A percentile compares a stretch with the other conserved stretches of the same genome.
Conservation (phyloP, 2,329 filamentous ascomycete species). For the Trichoderma afroharzianum region DNA sequence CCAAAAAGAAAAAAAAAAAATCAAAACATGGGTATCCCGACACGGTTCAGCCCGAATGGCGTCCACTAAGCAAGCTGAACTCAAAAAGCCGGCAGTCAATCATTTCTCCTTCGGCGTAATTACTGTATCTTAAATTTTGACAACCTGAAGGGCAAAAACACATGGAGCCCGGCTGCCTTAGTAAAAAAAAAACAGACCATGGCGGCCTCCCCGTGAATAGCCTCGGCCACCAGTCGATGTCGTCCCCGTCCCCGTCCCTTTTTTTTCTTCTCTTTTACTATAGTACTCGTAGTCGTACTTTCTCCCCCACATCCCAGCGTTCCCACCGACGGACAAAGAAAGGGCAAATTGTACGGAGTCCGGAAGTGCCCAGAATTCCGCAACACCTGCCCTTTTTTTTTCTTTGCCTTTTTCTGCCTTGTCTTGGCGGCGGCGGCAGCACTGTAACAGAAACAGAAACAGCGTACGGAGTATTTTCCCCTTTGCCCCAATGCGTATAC, state of each 20-base stretch:
- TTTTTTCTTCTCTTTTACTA: neutral
- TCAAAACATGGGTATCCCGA: slow-evolving; percentile 2
- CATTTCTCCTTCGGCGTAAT: neutral
- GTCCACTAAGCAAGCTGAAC: neutral
- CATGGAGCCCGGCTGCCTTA: neutral
- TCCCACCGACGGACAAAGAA: neutral
- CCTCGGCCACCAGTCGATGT: neutral
- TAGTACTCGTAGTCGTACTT: neutral
- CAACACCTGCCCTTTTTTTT: neutral
- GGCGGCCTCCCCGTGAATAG: slow-evolving; percentile 13
- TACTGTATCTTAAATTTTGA: neutral
- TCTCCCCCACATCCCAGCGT: neutral
- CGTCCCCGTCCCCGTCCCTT: neutral
- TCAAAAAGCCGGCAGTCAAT: neutral
- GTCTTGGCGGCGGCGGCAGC: neutral
- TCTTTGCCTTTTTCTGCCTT: neutral
- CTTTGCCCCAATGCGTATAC: neutral
- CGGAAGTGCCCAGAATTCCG: neutral
- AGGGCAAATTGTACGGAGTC: neutral
- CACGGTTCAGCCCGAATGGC: neutral
- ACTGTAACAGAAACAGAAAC: neutral
- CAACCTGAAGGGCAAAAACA: neutral
- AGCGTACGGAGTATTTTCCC: neutral
- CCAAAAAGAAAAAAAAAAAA: neutral
- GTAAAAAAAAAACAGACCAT: neutral